These are phyloP conservation scores for Amanita muscaria DNA, from an alignment of 768 basidiomycete species.

Conservation along the genomic window DNA sequence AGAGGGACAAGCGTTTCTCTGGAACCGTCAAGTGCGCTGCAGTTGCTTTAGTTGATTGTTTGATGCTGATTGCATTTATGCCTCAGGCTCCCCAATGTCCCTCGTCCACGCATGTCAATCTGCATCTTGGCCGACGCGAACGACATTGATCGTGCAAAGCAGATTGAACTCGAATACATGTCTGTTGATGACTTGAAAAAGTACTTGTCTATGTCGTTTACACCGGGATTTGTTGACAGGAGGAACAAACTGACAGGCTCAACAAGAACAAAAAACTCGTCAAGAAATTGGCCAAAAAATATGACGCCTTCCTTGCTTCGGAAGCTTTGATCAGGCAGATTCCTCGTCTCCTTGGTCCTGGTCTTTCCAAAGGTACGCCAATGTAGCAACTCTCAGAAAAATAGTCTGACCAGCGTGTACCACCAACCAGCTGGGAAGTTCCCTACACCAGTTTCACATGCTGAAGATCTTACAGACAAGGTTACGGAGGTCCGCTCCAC, in stretches of 20 bases:
- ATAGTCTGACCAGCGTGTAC: neutral
- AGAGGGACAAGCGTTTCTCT: constrained; percentile 99
- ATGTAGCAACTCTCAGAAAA: neutral
- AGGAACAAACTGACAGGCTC: constrained; percentile 46
- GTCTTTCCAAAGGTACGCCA: constrained; percentile 92
- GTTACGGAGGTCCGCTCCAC: constrained; percentile 94
- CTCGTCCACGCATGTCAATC: constrained; percentile 97
- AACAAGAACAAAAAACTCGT: constrained; percentile 99
- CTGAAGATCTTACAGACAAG: constrained; percentile 86
- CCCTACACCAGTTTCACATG: constrained; percentile 92
- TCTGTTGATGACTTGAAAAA: constrained; percentile 99
- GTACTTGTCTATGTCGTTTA: constrained; percentile 32
- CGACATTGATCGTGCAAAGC: constrained; percentile 98
- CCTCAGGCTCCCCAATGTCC: constrained; percentile 84
- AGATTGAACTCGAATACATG: constrained; percentile 98
- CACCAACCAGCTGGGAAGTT: constrained; percentile 94
- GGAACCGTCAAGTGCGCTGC: constrained; percentile 83
- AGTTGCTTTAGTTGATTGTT: neutral
- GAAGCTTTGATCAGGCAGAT: constrained; percentile 99
- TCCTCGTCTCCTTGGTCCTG: constrained; percentile 97
- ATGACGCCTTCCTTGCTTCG: constrained; percentile 97
- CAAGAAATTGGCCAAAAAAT: constrained; percentile 99
- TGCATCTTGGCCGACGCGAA: constrained; percentile 99
- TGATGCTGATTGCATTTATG: constrained; percentile 8
- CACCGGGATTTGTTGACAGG: neutral